Conservation (phyloP, 768 basidiomycete species). For the Butyriboletus loyo region DNA sequence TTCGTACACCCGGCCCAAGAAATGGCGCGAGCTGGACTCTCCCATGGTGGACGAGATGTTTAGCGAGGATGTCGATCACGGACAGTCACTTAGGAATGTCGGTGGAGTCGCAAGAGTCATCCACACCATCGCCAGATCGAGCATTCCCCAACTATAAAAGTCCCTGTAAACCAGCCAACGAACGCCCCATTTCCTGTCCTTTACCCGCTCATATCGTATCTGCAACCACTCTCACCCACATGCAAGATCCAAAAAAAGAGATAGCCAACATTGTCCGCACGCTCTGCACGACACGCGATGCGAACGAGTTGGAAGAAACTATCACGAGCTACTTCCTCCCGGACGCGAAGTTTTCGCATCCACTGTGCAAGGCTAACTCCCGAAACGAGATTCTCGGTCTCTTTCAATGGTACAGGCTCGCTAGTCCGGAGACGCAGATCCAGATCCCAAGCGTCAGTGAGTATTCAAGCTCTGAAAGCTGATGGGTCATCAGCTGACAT, state of each 20-base stretch:
- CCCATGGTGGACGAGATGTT: neutral
- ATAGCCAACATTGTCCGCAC: constrained; percentile 43
- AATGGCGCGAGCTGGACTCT: neutral
- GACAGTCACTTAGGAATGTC: constrained; percentile 5
- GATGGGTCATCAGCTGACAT: neutral
- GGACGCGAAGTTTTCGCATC: constrained; percentile 59
- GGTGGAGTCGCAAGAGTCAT: neutral
- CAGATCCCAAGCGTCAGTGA: constrained; percentile 43
- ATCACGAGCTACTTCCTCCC: constrained; percentile 49
- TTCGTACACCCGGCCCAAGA: neutral
- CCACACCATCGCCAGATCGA: neutral
- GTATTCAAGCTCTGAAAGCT: constrained; percentile 11
- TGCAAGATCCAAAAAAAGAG: constrained; percentile 57
- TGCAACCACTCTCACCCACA: constrained; percentile 22
- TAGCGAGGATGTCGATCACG: neutral
- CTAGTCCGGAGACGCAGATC: constrained; percentile 50
- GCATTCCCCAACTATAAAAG: constrained; percentile 18
- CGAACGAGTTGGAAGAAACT: constrained; percentile 47
- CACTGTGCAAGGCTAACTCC: constrained; percentile 54
- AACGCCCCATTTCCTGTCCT: neutral
- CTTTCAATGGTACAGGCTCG: constrained; percentile 67
- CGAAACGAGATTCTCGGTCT: constrained; percentile 50
- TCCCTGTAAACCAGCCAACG: neutral
- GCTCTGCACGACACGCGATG: constrained; percentile 46
- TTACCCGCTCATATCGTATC: neutral